phyloP scores from a whole-genome alignment of 2,329 filamentous ascomycete species.

The Penicillium sp. region DNA sequence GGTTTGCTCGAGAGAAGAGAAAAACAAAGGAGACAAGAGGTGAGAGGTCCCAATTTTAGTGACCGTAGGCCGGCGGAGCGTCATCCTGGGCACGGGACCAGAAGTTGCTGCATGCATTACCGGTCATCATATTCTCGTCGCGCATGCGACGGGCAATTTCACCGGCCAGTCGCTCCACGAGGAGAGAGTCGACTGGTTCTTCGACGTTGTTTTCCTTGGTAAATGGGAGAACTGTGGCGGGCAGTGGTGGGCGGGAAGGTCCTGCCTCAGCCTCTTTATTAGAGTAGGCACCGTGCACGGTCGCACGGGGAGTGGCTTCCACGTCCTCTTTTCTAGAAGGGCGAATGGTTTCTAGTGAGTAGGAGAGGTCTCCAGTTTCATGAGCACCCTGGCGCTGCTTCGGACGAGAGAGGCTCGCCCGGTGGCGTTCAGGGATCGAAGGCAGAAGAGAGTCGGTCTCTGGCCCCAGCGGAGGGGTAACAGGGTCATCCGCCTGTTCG shows the following conservation, averaged over 20 bases:
- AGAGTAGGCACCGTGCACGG: conserved; percentile 20
- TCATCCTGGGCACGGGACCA: conserved; percentile 39
- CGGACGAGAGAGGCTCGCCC: conserved; percentile 27
- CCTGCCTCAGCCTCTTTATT: conserved; percentile 29
- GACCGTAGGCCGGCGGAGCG: conserved; percentile 44
- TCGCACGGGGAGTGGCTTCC: conserved; percentile 34
- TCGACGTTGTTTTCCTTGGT: conserved; percentile 29
- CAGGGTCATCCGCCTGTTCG: conserved; percentile 54
- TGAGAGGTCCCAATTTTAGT: conserved; percentile 23
- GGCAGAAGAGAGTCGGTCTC: conserved; percentile 32
- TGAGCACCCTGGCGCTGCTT: conserved; percentile 22
- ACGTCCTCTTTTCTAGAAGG: conserved; percentile 23
- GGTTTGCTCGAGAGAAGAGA: conserved; percentile 7
- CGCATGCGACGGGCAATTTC: conserved; percentile 83
- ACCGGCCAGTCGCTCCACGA: conserved; percentile 69
- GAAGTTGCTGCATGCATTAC: conserved; percentile 32
- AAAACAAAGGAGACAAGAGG: conserved; percentile 1
- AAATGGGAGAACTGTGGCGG: conserved; percentile 36
- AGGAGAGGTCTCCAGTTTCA: conserved; percentile 25
- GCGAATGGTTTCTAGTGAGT: conserved; percentile 23
- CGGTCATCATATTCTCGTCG: conserved; percentile 63
- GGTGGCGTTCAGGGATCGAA: conserved; percentile 33
- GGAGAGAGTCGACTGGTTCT: conserved; percentile 44
- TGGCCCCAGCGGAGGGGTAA: conserved; percentile 51
- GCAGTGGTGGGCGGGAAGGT: conserved; percentile 27